Conservation (phyloP, 345 rosid species). For the Populus simonii region DNA sequence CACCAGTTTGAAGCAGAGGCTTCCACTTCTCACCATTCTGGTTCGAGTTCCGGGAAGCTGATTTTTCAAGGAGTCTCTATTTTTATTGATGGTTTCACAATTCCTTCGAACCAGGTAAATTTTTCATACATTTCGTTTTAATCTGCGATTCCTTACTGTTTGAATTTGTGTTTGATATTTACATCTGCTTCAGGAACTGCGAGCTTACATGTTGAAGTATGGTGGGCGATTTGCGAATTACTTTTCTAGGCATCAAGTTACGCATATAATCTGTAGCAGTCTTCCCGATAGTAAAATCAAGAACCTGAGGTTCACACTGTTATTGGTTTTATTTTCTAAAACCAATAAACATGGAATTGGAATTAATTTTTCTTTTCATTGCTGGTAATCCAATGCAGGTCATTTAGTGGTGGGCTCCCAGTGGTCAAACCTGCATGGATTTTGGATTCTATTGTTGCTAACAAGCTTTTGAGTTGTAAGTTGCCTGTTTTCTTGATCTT, state of each 20-base stretch:
- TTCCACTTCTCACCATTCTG: constrained; percentile 38
- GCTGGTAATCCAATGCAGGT: constrained; percentile 41
- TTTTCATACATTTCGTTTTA: background rate
- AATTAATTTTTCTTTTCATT: background rate
- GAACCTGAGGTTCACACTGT: constrained; percentile 59
- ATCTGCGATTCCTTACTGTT: background rate
- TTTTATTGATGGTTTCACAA: constrained; percentile 86
- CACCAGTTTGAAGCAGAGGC: constrained; percentile 67
- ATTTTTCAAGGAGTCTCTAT: constrained; percentile 85
- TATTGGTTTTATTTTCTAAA: constrained; percentile 6
- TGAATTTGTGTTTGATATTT: background rate
- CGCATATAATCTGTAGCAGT: constrained; percentile 89
- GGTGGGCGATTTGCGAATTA: constrained; percentile 87
- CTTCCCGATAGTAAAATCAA: constrained; percentile 83
- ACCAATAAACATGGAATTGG: background rate
- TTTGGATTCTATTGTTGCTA: constrained; percentile 67
- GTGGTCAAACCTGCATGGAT: constrained; percentile 93
- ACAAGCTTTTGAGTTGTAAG: constrained; percentile 81
- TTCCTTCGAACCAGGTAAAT: constrained; percentile 84
- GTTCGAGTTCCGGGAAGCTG: constrained; percentile 41
- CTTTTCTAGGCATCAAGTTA: constrained; percentile 74
- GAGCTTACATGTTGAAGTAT: constrained; percentile 62
- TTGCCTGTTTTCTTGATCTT: constrained; percentile 15
- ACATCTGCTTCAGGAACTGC: constrained; percentile 53
- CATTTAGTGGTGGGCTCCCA: constrained; percentile 88